Evolutionary conservation across 148 eudicot species (phyloP), one percentile per base, ranked within the genome.

Genomic region (Tetragonia tetragonoides): DNA sequence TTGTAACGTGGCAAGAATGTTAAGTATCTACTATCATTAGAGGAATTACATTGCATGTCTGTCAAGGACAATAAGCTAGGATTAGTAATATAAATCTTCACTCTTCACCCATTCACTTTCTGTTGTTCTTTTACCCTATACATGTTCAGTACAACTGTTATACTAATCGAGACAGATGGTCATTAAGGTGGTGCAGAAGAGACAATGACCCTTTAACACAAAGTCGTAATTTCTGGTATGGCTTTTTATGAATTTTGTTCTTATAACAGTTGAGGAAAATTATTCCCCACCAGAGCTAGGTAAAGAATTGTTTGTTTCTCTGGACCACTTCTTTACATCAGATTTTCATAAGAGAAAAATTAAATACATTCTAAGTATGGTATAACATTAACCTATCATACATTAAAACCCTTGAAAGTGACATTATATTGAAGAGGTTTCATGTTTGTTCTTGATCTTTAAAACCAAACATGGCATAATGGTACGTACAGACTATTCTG

Each of bases 161-260:
- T 28, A 28, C 34, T 28, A 28, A 28, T 28, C 34, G 34, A 28
- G 34, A 28, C 34, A 28, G 34, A 39, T 14, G 66, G 62, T 76
- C 71, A 65, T 66, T 65, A 34, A 76, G 4, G 59, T 40, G 18
- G 53, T 66, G 72, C 72, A 76, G 79, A 51, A 20, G 42, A 76
- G 70, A 76, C 79, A 76, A 66, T 54, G 79, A 66, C 72, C 24
- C 66, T 28, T 76, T 64, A 75, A 64, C 78, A 49, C 69, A 75
- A 14, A 59, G 37, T 3, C 62, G 20, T 8, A 21, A 62, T 21
- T 20, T 63, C 44, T 74, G 70, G 16, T 75, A 46, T 64, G 53
- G 21, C 66, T 28, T 28, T 9, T 42, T 40, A 62, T 24, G 3
- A 75, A 28, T 76, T 76, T 53, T 51, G 53, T 76, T 66, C 51